A percentile compares a stretch with the other conserved stretches of the same genome.
Conservation (phyloP, 176 grass and related monocot genomes). For the Leersia perrieri region DNA sequence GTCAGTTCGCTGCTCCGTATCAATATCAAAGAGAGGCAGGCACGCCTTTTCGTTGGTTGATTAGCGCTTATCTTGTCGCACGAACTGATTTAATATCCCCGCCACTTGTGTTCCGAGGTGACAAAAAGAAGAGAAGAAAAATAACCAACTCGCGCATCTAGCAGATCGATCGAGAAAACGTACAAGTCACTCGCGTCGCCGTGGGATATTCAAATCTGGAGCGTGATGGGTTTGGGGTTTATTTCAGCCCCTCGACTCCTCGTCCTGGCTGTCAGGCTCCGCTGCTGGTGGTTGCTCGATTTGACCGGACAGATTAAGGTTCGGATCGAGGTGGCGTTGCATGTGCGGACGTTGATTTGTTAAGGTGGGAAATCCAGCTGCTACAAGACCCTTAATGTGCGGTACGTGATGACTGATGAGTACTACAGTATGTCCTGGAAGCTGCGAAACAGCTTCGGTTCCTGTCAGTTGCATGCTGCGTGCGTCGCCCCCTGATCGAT, state of each 20-base stretch:
- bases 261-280: neutral
- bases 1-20: neutral
- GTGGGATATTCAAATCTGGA: neutral
- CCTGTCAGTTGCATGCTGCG: neutral
- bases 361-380: neutral
- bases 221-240: neutral
- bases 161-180: neutral
- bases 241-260: too few relatives aligned
- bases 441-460: neutral
- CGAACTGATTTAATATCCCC: neutral
- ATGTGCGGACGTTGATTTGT: neutral
- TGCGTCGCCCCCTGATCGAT: neutral
- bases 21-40: neutral
- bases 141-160: neutral
- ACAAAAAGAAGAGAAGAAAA: neutral
- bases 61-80: neutral
- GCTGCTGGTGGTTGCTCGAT: neutral
- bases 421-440: neutral
- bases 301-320: neutral
- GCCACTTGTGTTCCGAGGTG: neutral
- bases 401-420: too few relatives aligned
- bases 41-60: neutral
- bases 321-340: neutral
- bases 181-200: neutral
- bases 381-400: neutral